A percentile compares a stretch with the other conserved stretches of the same genome.
phyloP scores from a whole-genome alignment of 2,329 filamentous ascomycete genomes.

The Penicillium psychrosexuale region DNA sequence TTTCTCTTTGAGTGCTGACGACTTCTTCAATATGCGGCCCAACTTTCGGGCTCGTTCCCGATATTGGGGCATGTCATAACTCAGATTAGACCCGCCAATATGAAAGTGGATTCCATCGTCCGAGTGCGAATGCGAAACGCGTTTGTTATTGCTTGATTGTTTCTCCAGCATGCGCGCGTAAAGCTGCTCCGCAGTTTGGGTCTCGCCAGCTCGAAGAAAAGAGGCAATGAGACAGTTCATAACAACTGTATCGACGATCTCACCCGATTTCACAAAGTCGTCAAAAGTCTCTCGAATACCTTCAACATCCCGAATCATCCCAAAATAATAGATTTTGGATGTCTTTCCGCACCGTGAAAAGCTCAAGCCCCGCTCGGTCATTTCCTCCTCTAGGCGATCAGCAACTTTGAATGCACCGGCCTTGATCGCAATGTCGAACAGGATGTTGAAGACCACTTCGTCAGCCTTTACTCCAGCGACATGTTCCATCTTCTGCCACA shows the following conservation, averaged over 20 bases:
- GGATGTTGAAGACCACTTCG: conserved; percentile 84
- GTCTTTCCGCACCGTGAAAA: conserved; percentile 79
- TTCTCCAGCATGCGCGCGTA: conserved; percentile 79
- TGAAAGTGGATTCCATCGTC: neutral
- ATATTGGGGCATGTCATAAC: conserved; percentile 38
- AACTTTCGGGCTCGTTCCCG: conserved; percentile 43
- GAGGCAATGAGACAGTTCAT: conserved; percentile 83
- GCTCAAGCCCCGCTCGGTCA: conserved; percentile 64
- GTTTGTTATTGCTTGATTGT: conserved; percentile 43
- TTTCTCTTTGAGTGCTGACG: conserved; percentile 43
- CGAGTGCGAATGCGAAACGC: conserved; percentile 9
- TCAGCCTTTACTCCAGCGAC: conserved; percentile 63
- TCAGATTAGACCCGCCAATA: neutral
- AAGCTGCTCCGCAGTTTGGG: conserved; percentile 70
- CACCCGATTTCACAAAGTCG: conserved; percentile 77
- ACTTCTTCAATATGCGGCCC: conserved; percentile 48
- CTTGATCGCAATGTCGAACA: conserved; percentile 86
- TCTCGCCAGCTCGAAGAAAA: conserved; percentile 72
- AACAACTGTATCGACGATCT: conserved; percentile 82
- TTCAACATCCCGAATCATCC: conserved; percentile 68
- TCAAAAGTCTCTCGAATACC: conserved; percentile 74
- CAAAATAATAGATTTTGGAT: conserved; percentile 78
- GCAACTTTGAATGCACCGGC: conserved; percentile 79
- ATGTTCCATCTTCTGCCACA: conserved; percentile 90
- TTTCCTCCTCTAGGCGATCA: conserved; percentile 80